phyloP scores from a whole-genome alignment of 305 asterid genomes.

The Rubia occidens region DNA sequence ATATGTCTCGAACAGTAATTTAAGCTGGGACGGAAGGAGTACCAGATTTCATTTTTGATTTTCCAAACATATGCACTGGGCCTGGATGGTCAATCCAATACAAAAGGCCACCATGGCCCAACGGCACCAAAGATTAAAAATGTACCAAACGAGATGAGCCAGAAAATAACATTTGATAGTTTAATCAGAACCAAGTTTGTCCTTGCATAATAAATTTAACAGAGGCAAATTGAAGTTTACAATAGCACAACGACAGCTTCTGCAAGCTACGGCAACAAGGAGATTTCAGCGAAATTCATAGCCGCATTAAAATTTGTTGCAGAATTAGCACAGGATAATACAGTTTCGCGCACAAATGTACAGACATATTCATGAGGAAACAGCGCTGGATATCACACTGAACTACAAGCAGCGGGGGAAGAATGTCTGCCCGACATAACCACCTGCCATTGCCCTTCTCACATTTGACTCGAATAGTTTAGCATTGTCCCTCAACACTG shows the following conservation, averaged over 20 bases:
- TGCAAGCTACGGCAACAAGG: slow-evolving; percentile 29
- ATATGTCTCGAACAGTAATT: too few relatives aligned
- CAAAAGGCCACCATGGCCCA: neutral
- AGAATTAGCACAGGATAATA: slow-evolving; percentile 23
- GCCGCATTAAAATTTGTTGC: slow-evolving; percentile 21
- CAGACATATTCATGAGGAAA: slow-evolving; percentile 22
- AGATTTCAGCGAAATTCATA: slow-evolving; percentile 13
- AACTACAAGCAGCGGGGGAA: slow-evolving; percentile 35
- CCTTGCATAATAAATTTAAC: slow-evolving; percentile 20
- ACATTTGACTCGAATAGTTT: slow-evolving; percentile 43
- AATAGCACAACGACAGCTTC: slow-evolving; percentile 31
- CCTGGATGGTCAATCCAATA: too few relatives aligned
- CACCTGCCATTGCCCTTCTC: slow-evolving; percentile 46
- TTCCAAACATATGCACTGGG: neutral
- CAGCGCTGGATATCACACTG: slow-evolving; percentile 16
- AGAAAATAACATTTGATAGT: slow-evolving; percentile 1
- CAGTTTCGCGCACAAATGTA: slow-evolving; percentile 24
- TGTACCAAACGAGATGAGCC: neutral
- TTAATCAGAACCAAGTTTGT: slow-evolving; percentile 11
- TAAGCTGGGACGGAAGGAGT: too few relatives aligned
- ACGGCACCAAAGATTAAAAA: neutral
- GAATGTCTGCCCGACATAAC: slow-evolving; percentile 39
- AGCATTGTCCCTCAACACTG: slow-evolving; percentile 49
- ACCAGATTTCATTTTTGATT: too few relatives aligned
- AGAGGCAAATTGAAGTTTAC: slow-evolving; percentile 14